Evolutionary conservation across 2,329 filamentous ascomycete species (phyloP).

Genomic region (Sclerotinia nivalis): DNA sequence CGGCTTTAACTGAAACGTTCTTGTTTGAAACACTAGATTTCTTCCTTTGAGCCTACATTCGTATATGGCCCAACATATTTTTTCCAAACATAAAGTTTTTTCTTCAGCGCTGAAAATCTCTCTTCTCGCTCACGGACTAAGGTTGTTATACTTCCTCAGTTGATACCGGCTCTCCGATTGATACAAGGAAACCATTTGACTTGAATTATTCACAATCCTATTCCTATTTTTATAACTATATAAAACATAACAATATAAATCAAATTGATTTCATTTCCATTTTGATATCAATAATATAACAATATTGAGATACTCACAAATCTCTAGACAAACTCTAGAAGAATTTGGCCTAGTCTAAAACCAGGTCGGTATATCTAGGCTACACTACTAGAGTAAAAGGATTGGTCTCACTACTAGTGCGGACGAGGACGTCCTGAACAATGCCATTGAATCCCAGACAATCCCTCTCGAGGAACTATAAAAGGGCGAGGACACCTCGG

Average conservation of each 20-base stretch:
- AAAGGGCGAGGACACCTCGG: background rate
- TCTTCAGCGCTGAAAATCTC: background rate
- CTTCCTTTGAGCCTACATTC: background rate
- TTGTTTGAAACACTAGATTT: background rate
- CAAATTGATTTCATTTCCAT: background rate
- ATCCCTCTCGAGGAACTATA: background rate
- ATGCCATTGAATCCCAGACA: constrained; percentile 1
- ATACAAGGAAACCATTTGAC: background rate
- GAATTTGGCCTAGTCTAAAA: background rate
- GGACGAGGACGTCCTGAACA: background rate
- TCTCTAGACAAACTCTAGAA: background rate
- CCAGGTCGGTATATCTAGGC: background rate
- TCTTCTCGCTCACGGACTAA: background rate
- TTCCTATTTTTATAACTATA: background rate
- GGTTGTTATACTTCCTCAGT: background rate
- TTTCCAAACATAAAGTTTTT: background rate
- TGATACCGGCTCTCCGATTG: background rate
- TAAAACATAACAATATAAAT: background rate
- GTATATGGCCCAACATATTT: background rate
- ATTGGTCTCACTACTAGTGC: background rate
- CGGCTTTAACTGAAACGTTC: background rate
- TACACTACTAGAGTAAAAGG: background rate
- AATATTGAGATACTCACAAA: background rate
- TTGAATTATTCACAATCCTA: background rate
- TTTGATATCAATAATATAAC: background rate